phyloP scores from a whole-genome alignment of 2,329 filamentous ascomycete genomes.

The Aaosphaeria arxii region DNA sequence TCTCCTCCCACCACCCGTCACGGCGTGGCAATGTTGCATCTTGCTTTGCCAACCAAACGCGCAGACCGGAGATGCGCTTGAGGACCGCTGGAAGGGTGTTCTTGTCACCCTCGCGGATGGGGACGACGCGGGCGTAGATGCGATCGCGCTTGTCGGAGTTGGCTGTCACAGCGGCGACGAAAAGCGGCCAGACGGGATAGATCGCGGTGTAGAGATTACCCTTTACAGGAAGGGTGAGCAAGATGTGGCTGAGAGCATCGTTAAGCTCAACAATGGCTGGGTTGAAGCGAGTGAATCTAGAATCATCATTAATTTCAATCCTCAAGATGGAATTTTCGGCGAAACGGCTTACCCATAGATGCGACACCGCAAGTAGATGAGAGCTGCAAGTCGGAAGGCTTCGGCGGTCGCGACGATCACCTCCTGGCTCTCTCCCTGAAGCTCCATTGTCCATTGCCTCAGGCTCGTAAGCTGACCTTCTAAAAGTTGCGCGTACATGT shows the following conservation, averaged over 20 bases:
- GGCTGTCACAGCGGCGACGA: conserved; percentile 30
- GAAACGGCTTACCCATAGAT: conserved; percentile 21
- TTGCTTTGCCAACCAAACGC: conserved; percentile 29
- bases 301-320: neutral
- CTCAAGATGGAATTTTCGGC: conserved; percentile 1
- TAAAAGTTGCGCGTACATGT: conserved; percentile 21
- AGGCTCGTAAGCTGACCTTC: conserved; percentile 23
- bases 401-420: conserved; percentile 27
- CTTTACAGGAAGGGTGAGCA: conserved; percentile 29
- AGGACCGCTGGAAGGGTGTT: conserved; percentile 29
- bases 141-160: conserved; percentile 28
- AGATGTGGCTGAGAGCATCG: conserved; percentile 18
- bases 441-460: conserved; percentile 25
- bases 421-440: conserved; percentile 18
- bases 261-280: conserved; percentile 26
- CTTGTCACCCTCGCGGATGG: conserved; percentile 30
- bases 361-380: conserved; percentile 30
- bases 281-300: conserved; percentile 28
- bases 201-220: conserved; percentile 30
- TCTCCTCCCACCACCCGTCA: conserved; percentile 34
- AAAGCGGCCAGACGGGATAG: conserved; percentile 32
- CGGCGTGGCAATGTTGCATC: conserved; percentile 16
- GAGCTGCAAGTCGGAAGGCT: conserved; percentile 26
- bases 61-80: conserved; percentile 25
- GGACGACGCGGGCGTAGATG: conserved; percentile 28